These are phyloP conservation scores for Flammula alnicola DNA, from an alignment of 1,284 basidiomycete species.

Conservation along the genomic window DNA sequence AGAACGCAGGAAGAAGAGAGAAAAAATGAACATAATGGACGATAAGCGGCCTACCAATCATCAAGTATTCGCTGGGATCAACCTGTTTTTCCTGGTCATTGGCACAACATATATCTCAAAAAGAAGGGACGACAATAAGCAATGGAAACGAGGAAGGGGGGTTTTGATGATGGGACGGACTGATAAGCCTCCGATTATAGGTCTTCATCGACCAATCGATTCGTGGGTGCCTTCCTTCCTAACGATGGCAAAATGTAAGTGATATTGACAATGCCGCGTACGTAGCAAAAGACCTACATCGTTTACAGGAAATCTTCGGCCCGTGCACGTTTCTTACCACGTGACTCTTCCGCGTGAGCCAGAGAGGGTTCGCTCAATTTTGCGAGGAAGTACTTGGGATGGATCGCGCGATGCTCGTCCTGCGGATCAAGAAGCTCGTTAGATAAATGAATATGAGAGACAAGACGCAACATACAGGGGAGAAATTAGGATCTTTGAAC, in stretches of 20 bases:
- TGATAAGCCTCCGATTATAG: constrained; percentile 20
- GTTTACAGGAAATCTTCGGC: constrained; percentile 76
- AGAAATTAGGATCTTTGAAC: constrained; percentile 78
- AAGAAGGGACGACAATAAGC: constrained; percentile 16
- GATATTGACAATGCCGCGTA: too few species aligned
- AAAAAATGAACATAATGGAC: constrained; percentile 8
- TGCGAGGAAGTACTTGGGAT: constrained; percentile 72
- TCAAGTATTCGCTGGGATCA: background rate
- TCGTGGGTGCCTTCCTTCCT: background rate
- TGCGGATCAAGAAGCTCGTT: constrained; percentile 31
- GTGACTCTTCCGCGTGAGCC: constrained; percentile 55
- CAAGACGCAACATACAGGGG: constrained; percentile 54
- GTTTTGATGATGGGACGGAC: constrained; percentile 29
- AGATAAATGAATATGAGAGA: background rate
- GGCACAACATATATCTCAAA: constrained; percentile 6
- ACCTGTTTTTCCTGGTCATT: background rate
- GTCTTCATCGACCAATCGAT: constrained; percentile 3
- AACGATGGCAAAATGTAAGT: background rate
- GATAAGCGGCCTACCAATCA: constrained; percentile 19
- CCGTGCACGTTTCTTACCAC: constrained; percentile 77
- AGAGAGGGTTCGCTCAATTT: constrained; percentile 43
- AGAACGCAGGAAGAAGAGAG: constrained; percentile 6
- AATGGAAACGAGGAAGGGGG: constrained; percentile 9
- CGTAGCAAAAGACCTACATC: constrained; percentile 2
- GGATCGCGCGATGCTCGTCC: constrained; percentile 83